Evolutionary conservation across 1,139 yeast genomes (phyloP).

Genomic region (Zygoascus meyerae): DNA sequence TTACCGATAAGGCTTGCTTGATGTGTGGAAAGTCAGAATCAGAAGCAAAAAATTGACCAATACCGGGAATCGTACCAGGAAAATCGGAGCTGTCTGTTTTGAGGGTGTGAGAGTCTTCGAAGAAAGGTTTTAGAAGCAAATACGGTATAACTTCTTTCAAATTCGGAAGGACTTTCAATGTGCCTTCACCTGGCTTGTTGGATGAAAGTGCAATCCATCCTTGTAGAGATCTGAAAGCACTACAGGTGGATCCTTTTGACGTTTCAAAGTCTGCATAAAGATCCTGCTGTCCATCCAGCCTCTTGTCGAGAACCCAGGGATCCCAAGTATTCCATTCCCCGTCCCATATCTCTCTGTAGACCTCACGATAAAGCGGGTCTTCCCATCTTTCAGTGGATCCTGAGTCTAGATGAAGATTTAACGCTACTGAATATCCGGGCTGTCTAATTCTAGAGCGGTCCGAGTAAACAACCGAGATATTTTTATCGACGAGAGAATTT

Average conservation of each 20-base stretch:
- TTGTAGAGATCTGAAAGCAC: conserved; percentile 42
- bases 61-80: conserved; percentile 27
- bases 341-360: conserved; percentile 37
- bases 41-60: conserved; percentile 30
- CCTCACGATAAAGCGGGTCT: conserved; percentile 38
- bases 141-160: conserved; percentile 38
- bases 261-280: conserved; percentile 27
- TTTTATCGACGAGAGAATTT: conserved; percentile 27
- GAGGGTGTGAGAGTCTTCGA: conserved; percentile 28
- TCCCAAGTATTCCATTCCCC: conserved; percentile 43
- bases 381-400: conserved; percentile 48
- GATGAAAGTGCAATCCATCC: conserved; percentile 45
- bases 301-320: conserved; percentile 40
- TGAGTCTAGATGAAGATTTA: conserved; percentile 43
- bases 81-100: conserved; percentile 35
- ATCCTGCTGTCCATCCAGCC: conserved; percentile 35
- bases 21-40: conserved; percentile 28
- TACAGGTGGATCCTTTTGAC: conserved; percentile 35
- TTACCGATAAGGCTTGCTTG: conserved; percentile 24
- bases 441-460: conserved; percentile 47
- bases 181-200: conserved; percentile 42
- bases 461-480: conserved; percentile 45
- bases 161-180: conserved; percentile 40
- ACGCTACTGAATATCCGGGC: conserved; percentile 37
- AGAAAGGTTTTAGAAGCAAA: conserved; percentile 43